Conservation (phyloP, 352 stramenopile species). For the Globisporangium middletonii region DNA sequence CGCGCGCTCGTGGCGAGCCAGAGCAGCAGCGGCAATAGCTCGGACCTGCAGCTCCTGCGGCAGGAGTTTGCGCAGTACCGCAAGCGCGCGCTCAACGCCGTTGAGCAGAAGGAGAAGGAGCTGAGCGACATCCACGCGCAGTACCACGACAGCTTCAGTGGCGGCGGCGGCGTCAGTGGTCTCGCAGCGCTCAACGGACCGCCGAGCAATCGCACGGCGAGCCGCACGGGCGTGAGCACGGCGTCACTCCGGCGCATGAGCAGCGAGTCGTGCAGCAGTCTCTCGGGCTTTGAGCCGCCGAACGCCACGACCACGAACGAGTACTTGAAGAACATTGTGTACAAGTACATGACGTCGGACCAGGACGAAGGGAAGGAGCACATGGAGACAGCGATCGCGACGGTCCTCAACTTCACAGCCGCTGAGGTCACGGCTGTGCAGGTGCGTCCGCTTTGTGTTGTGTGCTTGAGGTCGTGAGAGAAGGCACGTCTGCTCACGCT, state of each 20-base stretch:
- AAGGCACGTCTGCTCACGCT: not conserved
- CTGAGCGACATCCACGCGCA: conserved; percentile 63
- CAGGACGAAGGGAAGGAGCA: conserved; percentile 80
- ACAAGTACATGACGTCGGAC: conserved; percentile 89
- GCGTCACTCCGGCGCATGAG: conserved; percentile 60
- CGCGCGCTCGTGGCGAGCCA: conserved; percentile 26
- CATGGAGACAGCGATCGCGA: conserved; percentile 88
- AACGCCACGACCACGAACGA: conserved; percentile 81
- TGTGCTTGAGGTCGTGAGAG: not conserved
- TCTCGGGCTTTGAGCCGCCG: conserved; percentile 77
- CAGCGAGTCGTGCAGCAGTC: conserved; percentile 69
- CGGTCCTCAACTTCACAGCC: conserved; percentile 80
- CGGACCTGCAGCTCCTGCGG: conserved; percentile 57
- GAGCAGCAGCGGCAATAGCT: conserved; percentile 21
- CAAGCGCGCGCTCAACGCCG: conserved; percentile 66
- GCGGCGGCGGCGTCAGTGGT: conserved; percentile 18
- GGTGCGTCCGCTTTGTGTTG: conserved; percentile 10
- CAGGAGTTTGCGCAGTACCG: conserved; percentile 80
- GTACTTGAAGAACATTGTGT: conserved; percentile 89
- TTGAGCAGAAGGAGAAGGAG: conserved; percentile 82
- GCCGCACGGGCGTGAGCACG: conserved; percentile 28
- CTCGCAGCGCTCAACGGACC: conserved; percentile 9
- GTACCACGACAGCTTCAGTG: conserved; percentile 33
- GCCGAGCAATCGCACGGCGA: conserved; percentile 35
- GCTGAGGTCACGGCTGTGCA: conserved; percentile 55